phyloP scores from a whole-genome alignment of 768 basidiomycete species.

The Gyrodon lividus region DNA sequence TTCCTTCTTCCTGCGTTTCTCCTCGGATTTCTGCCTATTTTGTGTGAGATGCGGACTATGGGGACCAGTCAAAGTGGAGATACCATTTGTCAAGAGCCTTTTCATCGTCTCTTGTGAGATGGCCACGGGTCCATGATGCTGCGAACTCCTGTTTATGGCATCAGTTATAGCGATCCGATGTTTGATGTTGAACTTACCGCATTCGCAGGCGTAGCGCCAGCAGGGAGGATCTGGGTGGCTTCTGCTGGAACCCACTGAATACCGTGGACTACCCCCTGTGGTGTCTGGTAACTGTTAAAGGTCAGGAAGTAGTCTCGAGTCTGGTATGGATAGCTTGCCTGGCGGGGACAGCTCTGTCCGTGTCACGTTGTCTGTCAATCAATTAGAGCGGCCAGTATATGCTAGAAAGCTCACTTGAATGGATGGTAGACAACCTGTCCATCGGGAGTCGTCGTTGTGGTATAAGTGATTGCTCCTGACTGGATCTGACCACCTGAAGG shows the following conservation, averaged over 20 bases:
- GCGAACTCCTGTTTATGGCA: conserved; percentile 49
- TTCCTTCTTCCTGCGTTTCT: conserved; percentile 54
- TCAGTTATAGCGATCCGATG: conserved; percentile 2
- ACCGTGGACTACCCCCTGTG: conserved; percentile 64
- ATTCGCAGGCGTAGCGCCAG: conserved; percentile 58
- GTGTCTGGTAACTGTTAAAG: conserved; percentile 62
- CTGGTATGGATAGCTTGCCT: conserved; percentile 46
- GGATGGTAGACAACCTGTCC: conserved; percentile 66
- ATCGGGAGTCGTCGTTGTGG: conserved; percentile 60
- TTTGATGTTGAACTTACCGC: conserved; percentile 38
- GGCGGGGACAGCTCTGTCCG: conserved; percentile 64
- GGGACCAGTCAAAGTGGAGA: conserved; percentile 3
- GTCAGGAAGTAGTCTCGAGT: conserved; percentile 8
- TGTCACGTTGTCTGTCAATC: conserved; percentile 17
- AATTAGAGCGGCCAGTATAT: conserved; percentile 1
- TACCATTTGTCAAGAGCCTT: conserved; percentile 49
- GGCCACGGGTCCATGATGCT: conserved; percentile 52
- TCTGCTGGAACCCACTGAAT: conserved; percentile 70
- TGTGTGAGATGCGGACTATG: conserved; percentile 12
- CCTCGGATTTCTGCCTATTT: conserved; percentile 48
- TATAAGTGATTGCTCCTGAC: conserved; percentile 73
- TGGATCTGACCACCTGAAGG: conserved; percentile 44
- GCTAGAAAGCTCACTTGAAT: conserved; percentile 56
- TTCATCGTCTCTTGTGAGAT: conserved; percentile 40
- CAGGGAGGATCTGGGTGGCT: conserved; percentile 57